Evolutionary conservation across 306 rosid genomes (phyloP).

Genomic region (Cucurbita pepo): DNA sequence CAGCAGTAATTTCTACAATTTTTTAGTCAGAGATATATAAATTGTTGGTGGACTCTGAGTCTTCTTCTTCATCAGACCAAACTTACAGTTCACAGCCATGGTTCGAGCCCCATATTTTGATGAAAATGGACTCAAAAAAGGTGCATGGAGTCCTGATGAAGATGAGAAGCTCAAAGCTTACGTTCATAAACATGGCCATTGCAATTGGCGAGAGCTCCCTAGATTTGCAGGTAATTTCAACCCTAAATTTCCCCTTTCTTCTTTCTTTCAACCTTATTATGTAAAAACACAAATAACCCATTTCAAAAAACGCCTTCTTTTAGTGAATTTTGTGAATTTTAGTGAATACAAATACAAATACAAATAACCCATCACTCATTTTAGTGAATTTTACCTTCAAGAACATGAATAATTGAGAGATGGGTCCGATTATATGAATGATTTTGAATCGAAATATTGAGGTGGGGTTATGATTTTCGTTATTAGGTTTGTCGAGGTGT

Average conservation of each 20-base stretch:
- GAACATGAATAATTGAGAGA: too few species aligned
- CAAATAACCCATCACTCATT: too few species aligned
- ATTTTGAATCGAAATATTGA: not conserved
- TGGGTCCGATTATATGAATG: too few species aligned
- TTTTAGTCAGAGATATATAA: not conserved
- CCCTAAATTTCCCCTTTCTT: not conserved
- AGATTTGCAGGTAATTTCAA: conserved; percentile 21
- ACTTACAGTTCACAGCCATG: not conserved
- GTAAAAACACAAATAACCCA: not conserved
- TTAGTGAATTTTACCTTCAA: too few species aligned
- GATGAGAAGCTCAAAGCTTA: conserved; percentile 24
- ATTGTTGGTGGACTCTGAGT: not conserved
- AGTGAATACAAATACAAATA: too few species aligned
- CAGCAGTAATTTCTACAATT: not conserved
- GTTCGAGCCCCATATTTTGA: conserved; percentile 37
- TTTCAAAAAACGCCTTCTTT: not conserved
- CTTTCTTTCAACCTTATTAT: not conserved
- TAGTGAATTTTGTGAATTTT: too few species aligned
- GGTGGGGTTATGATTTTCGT: conserved; percentile 1
- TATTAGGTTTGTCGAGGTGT: conserved; percentile 43
- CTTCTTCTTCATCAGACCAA: not conserved
- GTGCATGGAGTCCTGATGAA: conserved; percentile 44
- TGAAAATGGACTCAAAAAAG: conserved; percentile 35
- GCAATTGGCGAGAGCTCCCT: conserved; percentile 50
- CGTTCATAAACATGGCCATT: conserved; percentile 22